Base-by-base conservation (phyloP, 2,329 filamentous ascomycete species). In the Ceratocystis cacaofunesta region DNA sequence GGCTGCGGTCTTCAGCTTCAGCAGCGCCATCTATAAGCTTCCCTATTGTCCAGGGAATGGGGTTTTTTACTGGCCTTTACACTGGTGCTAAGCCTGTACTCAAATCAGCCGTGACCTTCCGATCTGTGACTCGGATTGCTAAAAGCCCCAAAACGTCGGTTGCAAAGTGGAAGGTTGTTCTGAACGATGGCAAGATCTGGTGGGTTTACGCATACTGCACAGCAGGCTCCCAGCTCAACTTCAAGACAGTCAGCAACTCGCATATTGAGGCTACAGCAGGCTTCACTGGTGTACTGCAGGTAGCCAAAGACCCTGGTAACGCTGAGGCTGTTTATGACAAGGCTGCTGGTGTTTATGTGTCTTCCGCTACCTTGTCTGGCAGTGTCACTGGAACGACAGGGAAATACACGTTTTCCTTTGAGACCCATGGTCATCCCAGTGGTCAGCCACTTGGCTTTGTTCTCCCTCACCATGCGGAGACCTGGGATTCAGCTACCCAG, bases 31-130 rank as follows among this genome's bases (percentile, higher is more conserved):
- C 81, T 1, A 80, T 97, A 22, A 86, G 83, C 0, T 90, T 95
- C 69, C 91, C 92, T 0, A 72, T 96, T 6, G 85, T 95, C 0
- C 92, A 97, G 72, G 94, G 94, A 10, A 94, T 95, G 85, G 87
- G 84, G 0, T 95, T 91, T 70, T 79, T 96, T 19, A 96, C 92
- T 3, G 92, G 80, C 0, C 74, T 88, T 19, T 97, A 92, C 74
- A 80, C 79, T 64, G 84, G 85, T 36, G 79, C 84, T 0, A 85
- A 84, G 6, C 92, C 92, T 0, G 72, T 86, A 3, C 80, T 97
- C 55, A 85, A 92, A 70, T 87, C 86, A 25, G 85, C 84, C 0
- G 82, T 94, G 1, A 87, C 86, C 68, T 95, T 92, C 77, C 80
- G 80, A 66, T 84, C 80, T 19, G 78, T 96, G 61, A 85, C 81